These are phyloP conservation scores for Hyphopichia wangnamkhiaoensis DNA, from an alignment of 1,139 yeast genomes.

Conservation along the genomic window DNA sequence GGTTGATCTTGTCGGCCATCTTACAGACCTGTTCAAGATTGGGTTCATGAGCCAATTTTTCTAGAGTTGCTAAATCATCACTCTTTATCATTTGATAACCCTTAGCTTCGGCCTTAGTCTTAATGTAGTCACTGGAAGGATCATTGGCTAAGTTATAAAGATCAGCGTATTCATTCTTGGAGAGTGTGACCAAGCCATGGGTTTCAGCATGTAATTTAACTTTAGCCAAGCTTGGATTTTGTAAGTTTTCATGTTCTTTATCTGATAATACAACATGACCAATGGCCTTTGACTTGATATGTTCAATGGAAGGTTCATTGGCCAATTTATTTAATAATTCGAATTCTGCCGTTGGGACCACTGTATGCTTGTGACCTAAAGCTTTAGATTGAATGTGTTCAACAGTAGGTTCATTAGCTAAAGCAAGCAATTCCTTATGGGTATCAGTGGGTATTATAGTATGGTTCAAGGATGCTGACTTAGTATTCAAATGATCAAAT, in stretches of 20 bases:
- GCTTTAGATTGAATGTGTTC: slow-evolving; percentile 25
- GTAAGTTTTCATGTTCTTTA: slow-evolving; percentile 5
- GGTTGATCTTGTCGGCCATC: slow-evolving; percentile 8
- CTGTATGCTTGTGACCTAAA: slow-evolving; percentile 13
- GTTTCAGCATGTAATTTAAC: slow-evolving; percentile 38
- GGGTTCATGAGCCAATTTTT: slow-evolving; percentile 24
- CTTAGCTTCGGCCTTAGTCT: neutral
- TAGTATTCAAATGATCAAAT: slow-evolving; percentile 14
- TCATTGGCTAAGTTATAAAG: slow-evolving; percentile 37
- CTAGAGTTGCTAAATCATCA: slow-evolving; percentile 19
- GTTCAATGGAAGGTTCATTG: slow-evolving; percentile 19
- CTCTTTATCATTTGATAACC: slow-evolving; percentile 1
- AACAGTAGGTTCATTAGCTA: slow-evolving; percentile 15
- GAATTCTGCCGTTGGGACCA: slow-evolving; percentile 20
- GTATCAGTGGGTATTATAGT: slow-evolving; percentile 18
- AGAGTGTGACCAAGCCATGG: slow-evolving; percentile 35
- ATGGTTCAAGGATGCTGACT: slow-evolving; percentile 14
- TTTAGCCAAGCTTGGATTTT: slow-evolving; percentile 30
- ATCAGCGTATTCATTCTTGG: slow-evolving; percentile 35
- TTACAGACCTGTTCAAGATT: neutral
- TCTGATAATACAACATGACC: slow-evolving; percentile 5
- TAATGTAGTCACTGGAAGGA: slow-evolving; percentile 15
- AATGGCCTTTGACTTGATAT: slow-evolving; percentile 8
- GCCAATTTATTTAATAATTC: slow-evolving; percentile 17
- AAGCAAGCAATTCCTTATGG: slow-evolving; percentile 10